Conservation (phyloP, 371 early-diverging fungal genomes). For the Circinella minor region DNA sequence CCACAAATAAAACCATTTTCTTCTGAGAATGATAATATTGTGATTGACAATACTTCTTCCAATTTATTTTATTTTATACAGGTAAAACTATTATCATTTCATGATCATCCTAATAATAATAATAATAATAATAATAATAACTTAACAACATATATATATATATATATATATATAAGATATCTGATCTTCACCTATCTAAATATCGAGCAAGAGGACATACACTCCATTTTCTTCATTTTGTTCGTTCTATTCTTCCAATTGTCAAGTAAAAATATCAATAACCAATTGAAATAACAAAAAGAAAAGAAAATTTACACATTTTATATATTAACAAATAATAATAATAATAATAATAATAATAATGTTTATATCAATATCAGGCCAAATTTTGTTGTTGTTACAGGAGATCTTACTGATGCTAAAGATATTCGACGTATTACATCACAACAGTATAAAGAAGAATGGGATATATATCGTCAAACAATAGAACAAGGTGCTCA, state of each 20-base stretch:
- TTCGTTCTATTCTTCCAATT: conserved; percentile 71
- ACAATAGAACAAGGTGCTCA: conserved; percentile 61
- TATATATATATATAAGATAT: conserved; percentile 52
- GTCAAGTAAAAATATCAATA: conserved; percentile 37
- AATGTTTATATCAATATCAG: conserved; percentile 19
- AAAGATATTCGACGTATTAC: conserved; percentile 67
- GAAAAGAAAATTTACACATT: too few species aligned
- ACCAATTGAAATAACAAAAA: background rate
- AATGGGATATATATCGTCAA: conserved; percentile 79
- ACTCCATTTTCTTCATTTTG: conserved; percentile 75
- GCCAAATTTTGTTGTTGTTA: conserved; percentile 72
- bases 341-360: too few species aligned
- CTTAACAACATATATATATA: background rate
- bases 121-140: background rate
- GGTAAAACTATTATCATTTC: conserved; percentile 31
- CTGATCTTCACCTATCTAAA: conserved; percentile 86
- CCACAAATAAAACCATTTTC: conserved; percentile 7
- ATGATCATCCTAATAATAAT: too few species aligned
- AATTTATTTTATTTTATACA: conserved; percentile 70
- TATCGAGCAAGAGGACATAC: conserved; percentile 70
- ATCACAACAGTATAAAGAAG: conserved; percentile 80
- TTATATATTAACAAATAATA: too few species aligned
- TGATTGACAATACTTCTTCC: conserved; percentile 48
- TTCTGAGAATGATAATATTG: conserved; percentile 7
- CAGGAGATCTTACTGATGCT: conserved; percentile 90